Evolutionary conservation across 2,329 filamentous ascomycete species (phyloP), one percentile per base, ranked within the genome.

Genomic region (Byssoonygena ceratinophila): DNA sequence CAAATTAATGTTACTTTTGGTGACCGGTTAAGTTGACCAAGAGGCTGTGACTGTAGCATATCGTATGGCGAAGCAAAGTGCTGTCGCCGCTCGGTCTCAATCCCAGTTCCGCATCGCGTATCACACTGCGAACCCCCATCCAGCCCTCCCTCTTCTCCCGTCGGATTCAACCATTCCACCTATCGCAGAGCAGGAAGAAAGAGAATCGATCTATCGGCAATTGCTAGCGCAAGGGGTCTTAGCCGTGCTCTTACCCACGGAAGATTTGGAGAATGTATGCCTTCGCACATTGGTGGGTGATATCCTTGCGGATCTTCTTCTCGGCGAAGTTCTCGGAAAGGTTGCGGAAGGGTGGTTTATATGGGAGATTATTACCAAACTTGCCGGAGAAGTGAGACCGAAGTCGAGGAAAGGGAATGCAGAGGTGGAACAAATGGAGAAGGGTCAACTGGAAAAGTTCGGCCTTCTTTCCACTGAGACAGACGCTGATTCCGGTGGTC

Each of bases 241-340:
- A 56, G 84, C 87, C 22, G 76, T 95, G 49, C 77, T 98, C 14
- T 76, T 98, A 18, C 92, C 92, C 8, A 92, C 89, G 14, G 91
- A 97, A 63, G 91, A 97, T 66, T 74, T 97, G 36, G 82, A 91
- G 63, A 97, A 95, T 66, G 81, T 81, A 51, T 94, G 87, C 66
- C 75, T 97, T 61, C 84, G 86, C 53, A 79, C 87, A 32, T 75
- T 98, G 56, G 84, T 96, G 57, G 82, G 83, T 51, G 88, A 96
- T 69, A 85, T 97, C 58, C 76, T 97, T 56, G 87, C 89, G 5
- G 89, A 96, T 68, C 82, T 94, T 66, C 87, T 97, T 57, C 76
- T 98, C 58, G 87, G 87, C 57, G 89, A 87, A 60, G 78, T 85
- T 54, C 76, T 96, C 61, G 82, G 84, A 62, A 94, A 85, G 66